A percentile compares a stretch with the other conserved stretches of the same genome.
These are phyloP conservation scores for Apiotrichum brassicae DNA, from an alignment of 1,284 basidiomycete genomes.

Conservation along the genomic window DNA sequence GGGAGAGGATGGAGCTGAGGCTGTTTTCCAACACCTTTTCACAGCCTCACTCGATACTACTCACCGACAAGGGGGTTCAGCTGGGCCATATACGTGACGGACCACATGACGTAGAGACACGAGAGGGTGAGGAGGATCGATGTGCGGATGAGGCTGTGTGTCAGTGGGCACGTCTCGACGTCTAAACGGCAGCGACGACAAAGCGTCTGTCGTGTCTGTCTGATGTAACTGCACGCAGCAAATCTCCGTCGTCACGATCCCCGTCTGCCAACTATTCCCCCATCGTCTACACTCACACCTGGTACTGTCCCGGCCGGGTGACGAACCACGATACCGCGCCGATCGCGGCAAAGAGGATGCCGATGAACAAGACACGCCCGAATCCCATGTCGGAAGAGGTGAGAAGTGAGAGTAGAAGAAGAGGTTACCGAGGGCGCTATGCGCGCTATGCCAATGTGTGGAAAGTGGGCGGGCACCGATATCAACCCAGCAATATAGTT, in stretches of 20 bases:
- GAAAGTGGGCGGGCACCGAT: no score
- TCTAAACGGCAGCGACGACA: no score
- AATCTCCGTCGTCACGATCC: no score
- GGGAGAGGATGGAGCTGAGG: no score
- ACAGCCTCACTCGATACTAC: constrained; percentile 13
- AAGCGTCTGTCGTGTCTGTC: no score
- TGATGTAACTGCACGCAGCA: no score
- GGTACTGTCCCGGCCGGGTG: constrained; percentile 75
- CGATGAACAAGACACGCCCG: constrained; percentile 39
- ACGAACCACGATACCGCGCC: constrained; percentile 63
- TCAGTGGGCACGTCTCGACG: neutral
- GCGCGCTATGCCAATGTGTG: no score
- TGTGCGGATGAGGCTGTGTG: constrained; percentile 67
- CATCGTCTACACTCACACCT: constrained; percentile 79
- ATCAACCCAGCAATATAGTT: neutral
- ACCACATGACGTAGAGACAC: constrained; percentile 90
- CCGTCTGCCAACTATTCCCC: no score
- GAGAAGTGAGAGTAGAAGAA: neutral
- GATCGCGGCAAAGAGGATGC: constrained; percentile 49
- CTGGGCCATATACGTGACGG: constrained; percentile 85
- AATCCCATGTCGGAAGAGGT: constrained; percentile 22
- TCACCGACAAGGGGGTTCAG: constrained; percentile 78
- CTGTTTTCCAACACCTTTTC: no score
- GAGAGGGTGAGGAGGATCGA: constrained; percentile 66
- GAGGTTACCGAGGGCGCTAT: no score